A percentile compares a stretch with the other conserved stretches of the same genome.
Evolutionary conservation across 129 eudicot species (phyloP).

Genomic region (Heracleum sosnowskyi): DNA sequence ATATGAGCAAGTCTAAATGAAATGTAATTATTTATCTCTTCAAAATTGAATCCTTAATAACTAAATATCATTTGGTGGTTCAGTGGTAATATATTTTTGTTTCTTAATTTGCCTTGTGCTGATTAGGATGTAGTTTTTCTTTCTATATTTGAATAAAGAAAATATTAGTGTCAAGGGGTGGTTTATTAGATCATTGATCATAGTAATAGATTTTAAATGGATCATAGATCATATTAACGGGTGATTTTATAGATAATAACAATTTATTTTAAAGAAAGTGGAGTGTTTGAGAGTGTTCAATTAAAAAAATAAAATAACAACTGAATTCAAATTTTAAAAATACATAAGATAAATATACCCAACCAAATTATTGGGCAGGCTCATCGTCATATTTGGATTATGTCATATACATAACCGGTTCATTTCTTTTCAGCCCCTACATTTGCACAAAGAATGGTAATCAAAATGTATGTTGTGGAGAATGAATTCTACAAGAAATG

Average conservation of each 20-base stretch:
- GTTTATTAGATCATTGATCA: no score
- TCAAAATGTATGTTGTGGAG: background rate
- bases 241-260: no score
- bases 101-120: background rate
- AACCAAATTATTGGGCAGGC: background rate
- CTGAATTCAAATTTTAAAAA: background rate
- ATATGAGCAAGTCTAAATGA: background rate
- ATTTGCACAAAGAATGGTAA: slow-evolving; percentile 1
- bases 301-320: no score
- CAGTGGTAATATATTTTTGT: background rate
- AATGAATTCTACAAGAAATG: slow-evolving; percentile 3
- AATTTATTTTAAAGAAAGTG: no score
- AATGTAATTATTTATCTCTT: background rate
- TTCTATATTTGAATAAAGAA: background rate
- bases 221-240: no score
- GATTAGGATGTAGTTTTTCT: background rate
- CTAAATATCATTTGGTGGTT: background rate
- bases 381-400: background rate
- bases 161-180: no score
- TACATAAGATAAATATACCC: background rate
- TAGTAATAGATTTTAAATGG: no score
- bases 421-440: background rate
- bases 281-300: no score
- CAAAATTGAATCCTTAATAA: background rate
- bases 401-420: background rate